Percentiles rank a stretch among this genome's conserved stretches.
Evolutionary conservation across 1,284 basidiomycete species (phyloP).

Genomic region (Trametes polyzona): DNA sequence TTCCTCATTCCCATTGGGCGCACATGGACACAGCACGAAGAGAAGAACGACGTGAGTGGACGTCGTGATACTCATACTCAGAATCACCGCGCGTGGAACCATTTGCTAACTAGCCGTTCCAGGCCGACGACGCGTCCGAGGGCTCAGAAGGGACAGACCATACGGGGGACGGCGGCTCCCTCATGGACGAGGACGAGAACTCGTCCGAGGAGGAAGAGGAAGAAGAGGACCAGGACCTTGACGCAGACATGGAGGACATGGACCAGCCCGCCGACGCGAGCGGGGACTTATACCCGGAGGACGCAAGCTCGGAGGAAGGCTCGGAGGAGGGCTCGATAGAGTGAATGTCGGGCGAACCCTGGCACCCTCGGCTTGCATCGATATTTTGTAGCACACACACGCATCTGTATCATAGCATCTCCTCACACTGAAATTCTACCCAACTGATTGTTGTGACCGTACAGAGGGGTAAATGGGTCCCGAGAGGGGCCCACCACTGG

Average conservation of each 20-base stretch:
- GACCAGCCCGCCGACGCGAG: constrained; percentile 55
- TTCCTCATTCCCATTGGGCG: constrained; percentile 77
- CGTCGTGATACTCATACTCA: not conserved
- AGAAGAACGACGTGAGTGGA: constrained; percentile 75
- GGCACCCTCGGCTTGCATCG: too few relatives aligned
- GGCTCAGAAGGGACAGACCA: constrained; percentile 47
- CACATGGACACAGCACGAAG: constrained; percentile 73
- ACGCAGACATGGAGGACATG: constrained; percentile 73
- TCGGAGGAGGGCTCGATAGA: constrained; percentile 16
- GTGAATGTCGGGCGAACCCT: too few relatives aligned
- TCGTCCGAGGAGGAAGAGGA: constrained; percentile 39
- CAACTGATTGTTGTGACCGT: too few relatives aligned
- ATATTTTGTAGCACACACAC: too few relatives aligned
- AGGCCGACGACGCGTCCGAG: constrained; percentile 54
- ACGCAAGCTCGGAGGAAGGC: constrained; percentile 15
- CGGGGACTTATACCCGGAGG: constrained; percentile 42
- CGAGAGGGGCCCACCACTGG: too few relatives aligned
- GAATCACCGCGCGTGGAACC: not conserved
- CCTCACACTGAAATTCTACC: too few relatives aligned
- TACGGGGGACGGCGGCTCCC: constrained; percentile 40
- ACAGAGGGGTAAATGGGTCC: too few relatives aligned
- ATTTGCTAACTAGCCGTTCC: not conserved
- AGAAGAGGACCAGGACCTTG: constrained; percentile 60
- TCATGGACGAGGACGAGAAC: constrained; percentile 41
- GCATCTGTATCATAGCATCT: too few relatives aligned